phyloP scores from a whole-genome alignment of 2,329 filamentous ascomycete genomes.

The Talaromyces sp. region DNA sequence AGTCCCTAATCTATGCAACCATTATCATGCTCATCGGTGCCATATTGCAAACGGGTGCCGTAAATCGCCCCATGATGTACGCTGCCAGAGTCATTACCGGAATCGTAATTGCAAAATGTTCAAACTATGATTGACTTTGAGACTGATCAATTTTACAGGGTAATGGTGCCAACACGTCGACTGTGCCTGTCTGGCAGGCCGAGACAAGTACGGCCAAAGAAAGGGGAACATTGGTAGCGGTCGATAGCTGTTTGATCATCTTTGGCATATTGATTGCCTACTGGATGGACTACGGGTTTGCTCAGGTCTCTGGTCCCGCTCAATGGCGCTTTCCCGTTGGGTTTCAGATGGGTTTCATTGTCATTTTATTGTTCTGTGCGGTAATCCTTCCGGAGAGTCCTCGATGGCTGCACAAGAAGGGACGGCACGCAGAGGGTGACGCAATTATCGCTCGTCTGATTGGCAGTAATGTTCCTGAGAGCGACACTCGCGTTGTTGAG shows the following conservation, averaged over 20 bases:
- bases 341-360: constrained; percentile 43
- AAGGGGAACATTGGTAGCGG: neutral
- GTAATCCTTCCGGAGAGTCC: constrained; percentile 44
- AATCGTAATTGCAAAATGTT: constrained; percentile 26
- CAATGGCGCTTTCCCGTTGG: constrained; percentile 44
- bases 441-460: neutral
- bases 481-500: constrained; percentile 29
- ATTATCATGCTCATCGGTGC: constrained; percentile 46
- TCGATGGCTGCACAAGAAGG: constrained; percentile 34
- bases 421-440: neutral
- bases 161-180: constrained; percentile 20
- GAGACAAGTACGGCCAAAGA: constrained; percentile 9
- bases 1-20: constrained; percentile 42
- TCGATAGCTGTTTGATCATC: neutral
- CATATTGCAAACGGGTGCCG: constrained; percentile 13
- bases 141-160: no score
- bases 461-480: constrained; percentile 5
- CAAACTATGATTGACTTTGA: no score
- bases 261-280: constrained; percentile 25
- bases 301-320: neutral
- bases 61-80: constrained; percentile 31
- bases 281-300: constrained; percentile 15
- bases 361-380: constrained; percentile 38
- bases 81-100: constrained; percentile 47
- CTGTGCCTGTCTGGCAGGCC: constrained; percentile 10